These are phyloP conservation scores for Russula emetica DNA, from an alignment of 768 basidiomycete genomes.

Conservation along the genomic window DNA sequence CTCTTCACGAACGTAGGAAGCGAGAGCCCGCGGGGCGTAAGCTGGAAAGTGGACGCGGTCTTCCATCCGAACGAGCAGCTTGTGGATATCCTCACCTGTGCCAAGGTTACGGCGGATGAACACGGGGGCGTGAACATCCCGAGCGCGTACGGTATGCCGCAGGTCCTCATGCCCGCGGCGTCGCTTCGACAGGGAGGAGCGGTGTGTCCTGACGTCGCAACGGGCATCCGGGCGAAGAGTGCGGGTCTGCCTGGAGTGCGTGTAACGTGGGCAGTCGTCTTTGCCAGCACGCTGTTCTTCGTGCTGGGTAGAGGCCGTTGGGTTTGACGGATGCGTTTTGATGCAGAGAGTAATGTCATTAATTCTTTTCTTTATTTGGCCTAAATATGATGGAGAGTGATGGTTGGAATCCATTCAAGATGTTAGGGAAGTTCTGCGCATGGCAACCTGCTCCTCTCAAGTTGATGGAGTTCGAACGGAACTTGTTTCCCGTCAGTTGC, in stretches of 20 bases:
- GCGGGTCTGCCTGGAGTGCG: slow-evolving; percentile 9
- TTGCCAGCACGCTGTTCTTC: slow-evolving; percentile 19
- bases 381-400: neutral
- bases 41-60: slow-evolving; percentile 44
- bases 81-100: slow-evolving; percentile 53
- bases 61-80: slow-evolving; percentile 43
- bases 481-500: too few relatives aligned
- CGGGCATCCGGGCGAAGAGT: slow-evolving; percentile 22
- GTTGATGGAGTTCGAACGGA: too few relatives aligned
- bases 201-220: slow-evolving; percentile 29
- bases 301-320: slow-evolving; percentile 14
- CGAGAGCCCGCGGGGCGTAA: slow-evolving; percentile 31
- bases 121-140: slow-evolving; percentile 42
- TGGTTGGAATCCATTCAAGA: too few relatives aligned
- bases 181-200: slow-evolving; percentile 31
- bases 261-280: slow-evolving; percentile 19
- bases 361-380: neutral
- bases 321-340: slow-evolving; percentile 1
- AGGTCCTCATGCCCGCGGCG: slow-evolving; percentile 38
- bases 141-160: slow-evolving; percentile 45
- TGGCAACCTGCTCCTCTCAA: too few relatives aligned
- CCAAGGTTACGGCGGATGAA: slow-evolving; percentile 35
- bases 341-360: neutral
- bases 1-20: slow-evolving; percentile 54
- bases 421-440: too few relatives aligned